A percentile compares a stretch with the other conserved stretches of the same genome.
phyloP scores from a whole-genome alignment of 805 yeast species.

The Cyberlindnera subsufficiens region DNA sequence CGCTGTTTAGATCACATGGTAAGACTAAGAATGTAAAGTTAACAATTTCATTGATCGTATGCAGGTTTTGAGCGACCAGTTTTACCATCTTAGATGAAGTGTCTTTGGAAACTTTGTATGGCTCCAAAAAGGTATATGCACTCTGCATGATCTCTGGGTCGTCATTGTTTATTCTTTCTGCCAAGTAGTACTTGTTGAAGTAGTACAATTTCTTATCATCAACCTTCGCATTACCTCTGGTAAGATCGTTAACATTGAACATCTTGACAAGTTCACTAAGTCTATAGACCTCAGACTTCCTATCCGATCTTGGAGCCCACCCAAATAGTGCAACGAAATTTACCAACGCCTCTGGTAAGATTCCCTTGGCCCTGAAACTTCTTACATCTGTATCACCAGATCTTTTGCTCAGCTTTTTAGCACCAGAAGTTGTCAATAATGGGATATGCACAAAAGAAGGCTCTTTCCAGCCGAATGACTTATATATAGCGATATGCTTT shows the following conservation, averaged over 20 bases:
- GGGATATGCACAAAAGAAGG: conserved; percentile 92
- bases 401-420: conserved; percentile 81
- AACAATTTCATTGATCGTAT: conserved; percentile 47
- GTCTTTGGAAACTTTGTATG: conserved; percentile 19
- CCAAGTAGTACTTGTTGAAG: conserved; percentile 71
- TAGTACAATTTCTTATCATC: conserved; percentile 67
- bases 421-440: conserved; percentile 62
- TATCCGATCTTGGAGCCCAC: conserved; percentile 71
- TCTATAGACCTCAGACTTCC: conserved; percentile 46
- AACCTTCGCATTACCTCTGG: conserved; percentile 93
- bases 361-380: conserved; percentile 51
- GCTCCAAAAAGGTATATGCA: conserved; percentile 17
- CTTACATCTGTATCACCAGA: conserved; percentile 74
- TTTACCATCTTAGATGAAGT: conserved; percentile 36
- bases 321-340: conserved; percentile 90
- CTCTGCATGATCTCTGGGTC: conserved; percentile 33
- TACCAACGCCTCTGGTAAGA: conserved; percentile 79
- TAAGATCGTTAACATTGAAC: conserved; percentile 68
- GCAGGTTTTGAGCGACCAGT: conserved; percentile 42
- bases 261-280: conserved; percentile 44
- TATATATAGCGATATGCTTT: conserved; percentile 81
- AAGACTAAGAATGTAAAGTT: conserved; percentile 45
- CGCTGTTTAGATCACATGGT: conserved; percentile 19
- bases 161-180: conserved; percentile 32
- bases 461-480: conserved; percentile 79